Conservation (phyloP, 345 rosid species). For the Pistacia atlantica region DNA sequence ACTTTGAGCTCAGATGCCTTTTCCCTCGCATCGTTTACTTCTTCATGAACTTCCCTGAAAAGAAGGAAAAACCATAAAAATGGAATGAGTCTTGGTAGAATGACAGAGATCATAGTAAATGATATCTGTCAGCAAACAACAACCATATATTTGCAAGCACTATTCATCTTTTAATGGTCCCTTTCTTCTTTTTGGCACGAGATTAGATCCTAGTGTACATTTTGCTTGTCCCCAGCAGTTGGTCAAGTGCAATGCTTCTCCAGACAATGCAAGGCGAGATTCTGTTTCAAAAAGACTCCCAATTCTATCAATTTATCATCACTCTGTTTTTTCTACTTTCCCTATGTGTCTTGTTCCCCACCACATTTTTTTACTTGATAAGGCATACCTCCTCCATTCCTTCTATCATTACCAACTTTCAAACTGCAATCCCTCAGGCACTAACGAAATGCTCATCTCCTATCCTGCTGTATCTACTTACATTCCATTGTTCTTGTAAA, state of each 20-base stretch:
- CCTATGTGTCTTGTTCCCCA: not conserved
- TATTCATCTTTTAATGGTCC: not conserved
- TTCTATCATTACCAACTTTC: not conserved
- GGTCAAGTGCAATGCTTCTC: not conserved
- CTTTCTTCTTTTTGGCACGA: not conserved
- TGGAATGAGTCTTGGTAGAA: not conserved
- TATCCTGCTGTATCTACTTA: not conserved
- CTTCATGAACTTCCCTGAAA: constrained; percentile 87
- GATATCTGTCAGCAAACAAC: not conserved
- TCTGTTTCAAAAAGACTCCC: not conserved
- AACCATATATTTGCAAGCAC: not conserved
- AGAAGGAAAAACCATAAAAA: not conserved
- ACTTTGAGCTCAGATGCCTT: constrained; percentile 62
- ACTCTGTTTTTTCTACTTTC: not conserved
- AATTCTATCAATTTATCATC: not conserved
- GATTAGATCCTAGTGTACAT: not conserved
- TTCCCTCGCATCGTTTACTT: constrained; percentile 86
- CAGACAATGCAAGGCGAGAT: not conserved
- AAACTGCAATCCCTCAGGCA: not conserved
- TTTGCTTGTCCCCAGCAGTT: not conserved
- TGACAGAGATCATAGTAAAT: not conserved
- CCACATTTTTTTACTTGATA: not conserved
- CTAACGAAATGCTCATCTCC: not conserved
- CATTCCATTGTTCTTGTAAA: not conserved
- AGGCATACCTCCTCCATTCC: not conserved